Base-by-base conservation (phyloP, 164 flowering plant species). In the Tetrastigma voinierianum region DNA sequence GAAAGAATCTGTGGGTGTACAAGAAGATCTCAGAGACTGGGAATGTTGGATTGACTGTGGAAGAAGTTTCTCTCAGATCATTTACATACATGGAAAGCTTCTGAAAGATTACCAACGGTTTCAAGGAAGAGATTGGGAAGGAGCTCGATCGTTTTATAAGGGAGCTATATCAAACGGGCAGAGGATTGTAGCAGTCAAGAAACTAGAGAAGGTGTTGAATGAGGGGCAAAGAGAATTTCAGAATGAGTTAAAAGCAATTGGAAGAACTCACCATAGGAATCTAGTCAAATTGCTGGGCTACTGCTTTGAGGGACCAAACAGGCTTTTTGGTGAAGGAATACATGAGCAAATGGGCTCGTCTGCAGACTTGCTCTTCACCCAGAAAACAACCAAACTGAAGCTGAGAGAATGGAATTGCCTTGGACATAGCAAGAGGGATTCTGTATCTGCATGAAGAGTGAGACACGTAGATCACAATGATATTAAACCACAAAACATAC, bases 381-480 rank as follows among this genome's bases (percentile, higher is more conserved):
- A 3, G n/a, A 51, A 43, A 12, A 21, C 60, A 46, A 11, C 72
- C 66, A 2, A 7, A 5, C 46, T 68, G 66, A n/a, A 66, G n/a
- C 20, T 8, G 68, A 43, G 8, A 64, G 64, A 59, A 45, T 58
- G 43, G 64, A 44, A 53, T 70, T 51, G 64, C 62, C 5, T 19
- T 57, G 21, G 62, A 63, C 11, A 48, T 61, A 18, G 70, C 70
- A 0, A 51, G 46, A 18, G 70, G 59, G 3, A n/a, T 70, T 0
- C 44, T 51, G 9, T 65, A 70, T 51, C 45, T 70, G 1, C 68
- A 70, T 32, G 74, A 65, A 58, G 68, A 64, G 53, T 64, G 74
- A 18, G 65, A 59, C 12, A 11, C 11, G 0, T 53, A 53, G 0
- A 65, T 60, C 19, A 12, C 74, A 66, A 70, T 43, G 43, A 71